A percentile compares a stretch with the other conserved stretches of the same genome.
These are phyloP conservation scores for Fagopyrum homotropicum DNA, from an alignment of 148 eudicot species.

Conservation along the genomic window DNA sequence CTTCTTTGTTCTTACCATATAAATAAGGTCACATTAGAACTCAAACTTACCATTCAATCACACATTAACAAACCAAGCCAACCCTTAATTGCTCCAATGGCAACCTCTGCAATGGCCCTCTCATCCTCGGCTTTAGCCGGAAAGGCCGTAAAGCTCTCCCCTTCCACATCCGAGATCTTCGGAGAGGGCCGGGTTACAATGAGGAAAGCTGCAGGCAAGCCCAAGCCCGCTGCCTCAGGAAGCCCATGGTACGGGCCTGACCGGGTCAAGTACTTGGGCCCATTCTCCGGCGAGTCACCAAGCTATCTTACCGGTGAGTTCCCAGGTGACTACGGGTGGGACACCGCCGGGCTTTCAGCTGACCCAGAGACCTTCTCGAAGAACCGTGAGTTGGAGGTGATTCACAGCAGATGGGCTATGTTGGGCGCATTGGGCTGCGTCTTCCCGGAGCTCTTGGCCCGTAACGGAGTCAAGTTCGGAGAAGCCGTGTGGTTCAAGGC, in stretches of 20 bases:
- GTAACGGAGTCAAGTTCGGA: not conserved
- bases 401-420: slow-evolving; percentile 39
- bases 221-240: slow-evolving; percentile 20
- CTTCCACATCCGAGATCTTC: slow-evolving; percentile 16
- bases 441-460: slow-evolving; percentile 20
- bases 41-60: no score
- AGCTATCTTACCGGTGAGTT: slow-evolving; percentile 36
- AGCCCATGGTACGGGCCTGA: slow-evolving; percentile 44
- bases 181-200: slow-evolving; percentile 21
- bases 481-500: not conserved
- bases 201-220: slow-evolving; percentile 21
- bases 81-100: slow-evolving; percentile 14
- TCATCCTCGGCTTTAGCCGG: slow-evolving; percentile 32
- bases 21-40: no score
- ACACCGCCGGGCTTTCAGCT: slow-evolving; percentile 35
- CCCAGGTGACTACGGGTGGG: slow-evolving; percentile 41
- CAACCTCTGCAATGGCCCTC: slow-evolving; percentile 33
- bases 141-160: slow-evolving; percentile 22
- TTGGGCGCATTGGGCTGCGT: slow-evolving; percentile 32
- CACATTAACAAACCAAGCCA: no score
- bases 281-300: slow-evolving; percentile 38
- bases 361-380: slow-evolving; percentile 36
- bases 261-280: slow-evolving; percentile 37
- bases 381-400: slow-evolving; percentile 40
- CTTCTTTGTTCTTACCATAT: no score